Base-by-base conservation (phyloP, 2,329 filamentous ascomycete species). In the Myriangium duriaei region DNA sequence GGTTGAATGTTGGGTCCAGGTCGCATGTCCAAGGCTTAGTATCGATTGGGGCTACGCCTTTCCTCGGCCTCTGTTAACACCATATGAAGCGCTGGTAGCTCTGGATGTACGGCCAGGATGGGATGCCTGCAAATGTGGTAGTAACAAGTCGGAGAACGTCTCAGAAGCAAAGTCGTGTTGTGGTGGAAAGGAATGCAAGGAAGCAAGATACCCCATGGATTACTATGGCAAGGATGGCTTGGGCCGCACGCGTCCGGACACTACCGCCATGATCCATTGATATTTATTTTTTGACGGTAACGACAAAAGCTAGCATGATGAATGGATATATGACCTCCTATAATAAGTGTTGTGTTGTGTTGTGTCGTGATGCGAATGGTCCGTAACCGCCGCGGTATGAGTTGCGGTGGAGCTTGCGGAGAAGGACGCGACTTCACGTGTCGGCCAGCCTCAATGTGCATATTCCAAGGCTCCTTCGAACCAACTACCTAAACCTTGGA, bases 1-100 rank as follows among this genome's bases (percentile, higher is more conserved):
- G 52, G 83, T 98, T 2, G 88, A 95, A 55, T 93, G 86, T 51
- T 98, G 91, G 91, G 88, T 98, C 28, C 91, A 98, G 61, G 86
- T 98, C 35, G 91, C 91, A 4, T 98, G 91, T 61, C 91, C 91
- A n/a, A 68, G 91, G 34, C 56, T 98, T 56, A 96, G 88, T 58
- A 98, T 98, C 49, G 91, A 98, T 62, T 98, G 91, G 91, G 91
- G 91, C 0, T 96, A 96, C 63, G 91, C 91, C 1, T 98, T 98
- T 55, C 74, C 85, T 1, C 65, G 83, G 32, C 91, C 91, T 33
- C 58, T 98, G 42, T 60, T 98, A 54, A 96, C 88, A 37, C 88
- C 91, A 2, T 95, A 98, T 50, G 91, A 98, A 63, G 91, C 91
- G 5, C 70, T 96, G 42, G 79, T 98, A 21, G 83, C 85, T n/a